Conservation (phyloP, 768 basidiomycete species). For the Lactarius akahatsu region DNA sequence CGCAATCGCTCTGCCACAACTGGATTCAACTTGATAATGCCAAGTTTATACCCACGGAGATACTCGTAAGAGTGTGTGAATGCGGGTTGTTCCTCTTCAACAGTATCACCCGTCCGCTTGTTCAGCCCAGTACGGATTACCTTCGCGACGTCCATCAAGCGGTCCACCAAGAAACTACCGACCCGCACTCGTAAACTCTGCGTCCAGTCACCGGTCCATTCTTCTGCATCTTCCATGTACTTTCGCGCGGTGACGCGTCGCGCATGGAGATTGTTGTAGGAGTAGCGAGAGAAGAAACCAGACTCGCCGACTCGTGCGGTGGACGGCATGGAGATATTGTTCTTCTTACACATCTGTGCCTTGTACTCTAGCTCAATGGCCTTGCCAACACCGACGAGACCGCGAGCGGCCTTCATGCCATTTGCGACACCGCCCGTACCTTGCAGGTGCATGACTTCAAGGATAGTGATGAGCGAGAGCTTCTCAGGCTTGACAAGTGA, state of each 20-base stretch:
- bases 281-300: slow-evolving; percentile 56
- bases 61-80: slow-evolving; percentile 94
- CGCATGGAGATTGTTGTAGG: slow-evolving; percentile 60
- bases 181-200: slow-evolving; percentile 72
- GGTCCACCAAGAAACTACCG: slow-evolving; percentile 80
- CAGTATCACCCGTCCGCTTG: slow-evolving; percentile 54
- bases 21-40: slow-evolving; percentile 84
- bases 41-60: slow-evolving; percentile 89
- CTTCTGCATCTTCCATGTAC: slow-evolving; percentile 62
- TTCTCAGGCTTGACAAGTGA: slow-evolving; percentile 71
- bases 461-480: slow-evolving; percentile 83
- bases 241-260: slow-evolving; percentile 66
- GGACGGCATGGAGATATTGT: slow-evolving; percentile 46
- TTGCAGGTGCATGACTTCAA: slow-evolving; percentile 82
- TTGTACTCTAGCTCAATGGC: slow-evolving; percentile 92
- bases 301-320: slow-evolving; percentile 34
- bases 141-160: slow-evolving; percentile 80
- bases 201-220: slow-evolving; percentile 82
- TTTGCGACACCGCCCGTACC: slow-evolving; percentile 73
- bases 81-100: slow-evolving; percentile 85
- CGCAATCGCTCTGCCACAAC: slow-evolving; percentile 72
- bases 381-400: slow-evolving; percentile 74
- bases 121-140: slow-evolving; percentile 61
- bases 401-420: slow-evolving; percentile 89
- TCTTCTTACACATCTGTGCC: slow-evolving; percentile 69